Base-by-base conservation (phyloP, 352 stramenopile genomes). In the Pythium grandisporangium region DNA sequence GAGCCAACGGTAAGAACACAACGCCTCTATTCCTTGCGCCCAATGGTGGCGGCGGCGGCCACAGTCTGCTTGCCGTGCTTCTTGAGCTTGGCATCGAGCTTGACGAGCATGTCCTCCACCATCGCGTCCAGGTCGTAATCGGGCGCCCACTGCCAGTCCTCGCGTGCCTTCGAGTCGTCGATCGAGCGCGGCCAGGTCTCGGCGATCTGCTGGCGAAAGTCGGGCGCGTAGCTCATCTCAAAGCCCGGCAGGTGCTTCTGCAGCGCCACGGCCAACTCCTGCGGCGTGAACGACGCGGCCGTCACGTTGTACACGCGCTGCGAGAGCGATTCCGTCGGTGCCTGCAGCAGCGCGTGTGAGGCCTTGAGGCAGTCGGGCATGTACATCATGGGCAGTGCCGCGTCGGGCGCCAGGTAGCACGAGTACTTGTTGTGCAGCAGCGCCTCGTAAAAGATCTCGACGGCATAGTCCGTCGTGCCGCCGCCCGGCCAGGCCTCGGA, bases 381-480 rank as follows among this genome's bases (percentile, higher is more conserved):
- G 82, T 96, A 96, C 81, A 96, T 96, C 85, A 96, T 96, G 21
- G 87, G 87, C 62, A 96, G 52, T 29, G 73, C 70, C 12, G 85
- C 79, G 39, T 93, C 63, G 10, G 66, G 61, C 36, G 68, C 42
- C 5, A 96, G 44, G 54, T 95, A 96, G 44, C 81, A 95, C 44
- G 71, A 92, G 70, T 96, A 96, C 49, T 77, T 81, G 63, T 75
- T 70, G 41, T 84, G 56, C 58, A 84, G 78, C 30, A 96, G 65
- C 27, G 87, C 87, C 27, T 95, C 79, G 55, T 96, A 96, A 48
- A 94, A 96, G 61, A 96, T 96, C 60, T 96, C 84, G 21, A 96
- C 85, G 17, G 87, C 87, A 64, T 96, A 96, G 55, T 96, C 87
- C 3, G 77, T 91, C 11, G 77, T 91, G 45, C 82, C 83, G 14